Evolutionary conservation across 192 early-diverging fungal genomes (phyloP).

Genomic region (Umbelopsis sp.): DNA sequence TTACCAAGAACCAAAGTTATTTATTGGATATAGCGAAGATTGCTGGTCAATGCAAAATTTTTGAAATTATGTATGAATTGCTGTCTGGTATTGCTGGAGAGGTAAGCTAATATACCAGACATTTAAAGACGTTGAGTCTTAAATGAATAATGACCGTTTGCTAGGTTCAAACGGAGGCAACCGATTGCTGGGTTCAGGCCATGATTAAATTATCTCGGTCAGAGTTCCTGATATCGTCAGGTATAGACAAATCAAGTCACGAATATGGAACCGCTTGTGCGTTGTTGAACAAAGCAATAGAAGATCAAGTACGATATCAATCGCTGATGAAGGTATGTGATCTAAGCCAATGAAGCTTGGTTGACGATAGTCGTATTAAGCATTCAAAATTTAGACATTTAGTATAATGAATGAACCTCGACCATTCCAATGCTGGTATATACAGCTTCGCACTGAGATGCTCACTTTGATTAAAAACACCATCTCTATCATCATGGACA

Average conservation of each 20-base stretch:
- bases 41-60: slow-evolving; percentile 26
- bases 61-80: slow-evolving; percentile 23
- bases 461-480: slow-evolving; percentile 19
- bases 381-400: slow-evolving; percentile 12
- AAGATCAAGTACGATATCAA: slow-evolving; percentile 13
- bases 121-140: too few relatives aligned
- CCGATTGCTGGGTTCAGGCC: slow-evolving; percentile 21
- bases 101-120: background rate
- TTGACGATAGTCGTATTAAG: background rate
- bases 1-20: slow-evolving; percentile 19
- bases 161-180: slow-evolving; percentile 22
- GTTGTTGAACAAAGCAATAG: slow-evolving; percentile 7
- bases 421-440: slow-evolving; percentile 17
- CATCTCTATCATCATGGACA: background rate
- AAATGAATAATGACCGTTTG: background rate
- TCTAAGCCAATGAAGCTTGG: background rate
- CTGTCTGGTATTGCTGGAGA: slow-evolving; percentile 15
- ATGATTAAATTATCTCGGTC: slow-evolving; percentile 17
- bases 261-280: background rate
- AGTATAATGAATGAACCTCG: slow-evolving; percentile 10
- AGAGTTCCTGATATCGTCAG: slow-evolving; percentile 13
- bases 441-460: slow-evolving; percentile 33
- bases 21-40: slow-evolving; percentile 22
- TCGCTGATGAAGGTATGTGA: background rate
- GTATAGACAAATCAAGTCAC: background rate